Conservation (phyloP, 768 basidiomycete species). For the Hysterangium stoloniferum region DNA sequence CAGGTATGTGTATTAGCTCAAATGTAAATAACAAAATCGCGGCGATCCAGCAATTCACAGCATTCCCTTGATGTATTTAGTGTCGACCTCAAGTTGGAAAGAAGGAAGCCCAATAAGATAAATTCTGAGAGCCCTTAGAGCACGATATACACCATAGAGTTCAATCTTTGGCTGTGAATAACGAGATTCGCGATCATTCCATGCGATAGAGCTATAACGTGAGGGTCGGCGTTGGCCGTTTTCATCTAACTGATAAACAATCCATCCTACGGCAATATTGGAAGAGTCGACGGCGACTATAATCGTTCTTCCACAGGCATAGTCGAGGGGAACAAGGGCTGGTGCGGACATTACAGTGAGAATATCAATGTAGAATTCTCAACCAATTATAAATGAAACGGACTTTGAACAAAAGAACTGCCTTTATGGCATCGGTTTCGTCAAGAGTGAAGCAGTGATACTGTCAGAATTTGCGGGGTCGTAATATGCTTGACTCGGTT, state of each 20-base stretch:
- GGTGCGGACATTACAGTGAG: constrained; percentile 12
- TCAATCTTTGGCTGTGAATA: constrained; percentile 21
- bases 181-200: constrained; percentile 16
- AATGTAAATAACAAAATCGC: constrained; percentile 32
- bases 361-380: too few relatives aligned
- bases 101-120: constrained; percentile 23
- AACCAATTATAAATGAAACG: too few relatives aligned
- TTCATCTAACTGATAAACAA: constrained; percentile 20
- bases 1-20: constrained; percentile 30
- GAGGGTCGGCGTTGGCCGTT: constrained; percentile 19
- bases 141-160: constrained; percentile 23
- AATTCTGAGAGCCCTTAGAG: constrained; percentile 15
- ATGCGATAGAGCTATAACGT: constrained; percentile 31
- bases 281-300: constrained; percentile 23
- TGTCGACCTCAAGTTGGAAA: constrained; percentile 22
- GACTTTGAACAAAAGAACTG: too few relatives aligned
- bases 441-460: too few relatives aligned
- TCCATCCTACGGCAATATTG: constrained; percentile 19
- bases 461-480: too few relatives aligned
- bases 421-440: too few relatives aligned
- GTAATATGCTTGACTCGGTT: too few relatives aligned
- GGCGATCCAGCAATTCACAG: constrained; percentile 35
- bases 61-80: constrained; percentile 31
- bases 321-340: constrained; percentile 18
- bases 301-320: constrained; percentile 13